A percentile compares a stretch with the other conserved stretches of the same genome.
Conservation (phyloP, 2,329 filamentous ascomycete genomes). For the Cordyceps farinosa region DNA sequence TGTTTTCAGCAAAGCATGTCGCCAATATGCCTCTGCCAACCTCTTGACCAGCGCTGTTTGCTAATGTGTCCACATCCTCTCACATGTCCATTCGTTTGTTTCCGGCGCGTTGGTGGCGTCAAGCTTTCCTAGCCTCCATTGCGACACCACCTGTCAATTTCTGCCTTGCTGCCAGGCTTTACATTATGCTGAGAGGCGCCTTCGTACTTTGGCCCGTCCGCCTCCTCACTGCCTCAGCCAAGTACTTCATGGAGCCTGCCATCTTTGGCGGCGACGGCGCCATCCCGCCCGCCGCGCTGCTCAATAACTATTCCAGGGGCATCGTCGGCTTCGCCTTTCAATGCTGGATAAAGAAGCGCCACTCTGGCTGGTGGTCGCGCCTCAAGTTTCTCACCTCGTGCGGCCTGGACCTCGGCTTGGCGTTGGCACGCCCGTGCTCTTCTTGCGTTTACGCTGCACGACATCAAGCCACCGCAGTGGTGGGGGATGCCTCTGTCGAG, state of each 20-base stretch:
- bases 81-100: too few relatives aligned
- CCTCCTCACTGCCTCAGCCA: conserved; percentile 45
- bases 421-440: conserved; percentile 62
- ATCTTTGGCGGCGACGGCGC: conserved; percentile 57
- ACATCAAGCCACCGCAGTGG: conserved; percentile 62
- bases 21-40: too few relatives aligned
- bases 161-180: too few relatives aligned
- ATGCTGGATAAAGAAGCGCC: conserved; percentile 57
- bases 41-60: too few relatives aligned
- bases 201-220: too few relatives aligned
- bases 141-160: too few relatives aligned
- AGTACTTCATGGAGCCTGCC: conserved; percentile 57
- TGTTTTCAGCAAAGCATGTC: too few relatives aligned
- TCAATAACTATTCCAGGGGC: conserved; percentile 73
- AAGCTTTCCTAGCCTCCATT: too few relatives aligned
- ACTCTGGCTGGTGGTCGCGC: conserved; percentile 68
- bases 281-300: conserved; percentile 65
- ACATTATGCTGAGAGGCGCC: too few relatives aligned
- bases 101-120: too few relatives aligned
- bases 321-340: conserved; percentile 70
- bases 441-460: conserved; percentile 62
- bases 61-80: too few relatives aligned
- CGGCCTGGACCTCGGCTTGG: conserved; percentile 65
- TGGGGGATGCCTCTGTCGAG: conserved; percentile 60
- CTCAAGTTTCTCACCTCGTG: conserved; percentile 71